Base-by-base conservation (phyloP, 176 grass and related monocot genomes). In the Avena eriantha region DNA sequence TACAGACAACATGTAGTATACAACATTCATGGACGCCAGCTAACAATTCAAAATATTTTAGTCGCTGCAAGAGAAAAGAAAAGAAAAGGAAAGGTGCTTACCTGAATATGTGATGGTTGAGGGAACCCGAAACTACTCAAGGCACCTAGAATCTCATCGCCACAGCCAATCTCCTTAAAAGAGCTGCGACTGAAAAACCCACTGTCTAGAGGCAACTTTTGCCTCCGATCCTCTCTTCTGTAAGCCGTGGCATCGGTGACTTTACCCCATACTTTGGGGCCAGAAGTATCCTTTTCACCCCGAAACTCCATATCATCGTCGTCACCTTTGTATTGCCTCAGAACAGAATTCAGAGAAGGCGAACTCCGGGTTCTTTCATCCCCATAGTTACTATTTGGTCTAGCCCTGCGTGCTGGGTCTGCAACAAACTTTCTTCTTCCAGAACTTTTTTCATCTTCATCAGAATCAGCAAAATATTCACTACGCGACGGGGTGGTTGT, bases 21-120 rank as follows among this genome's bases (percentile, higher is more conserved):
- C 18, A 14, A 36, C 58, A 60, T 23, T 80, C 16, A 80, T 48
- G 34, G 10, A 16, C 29, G 16, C 14, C 0, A 51, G 15, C 33
- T n/a, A 72, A 19, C 58, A 56, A 79, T 59, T 54, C 5, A 41
- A 26, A 7, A 41, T 41, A 41, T 41, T 41, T 41, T 41, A 41
- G 39, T 41, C 5, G 7, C 39, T 41, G 39, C 39, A 41, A 39
- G 36, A 39, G 6, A 41, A 41, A 41, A 41, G 6, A 41, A 70
- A 71, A 24, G 14, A 67, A 10, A 77, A 24, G 2, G 1, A 69
- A 71, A 69, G 21, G 66, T 24, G 75, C 69, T 50, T 69, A 98
- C 96, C 93, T 98, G 96, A 78, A 98, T 93, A 91, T 98, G 93
- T 21, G 96, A 94, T 46, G 96, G 93, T 17, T 83, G 92, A 84